Percentiles rank a stretch among this genome's conserved stretches.
Conservation (phyloP, 192 early-diverging fungal species). For the Lobosporangium transversale region DNA sequence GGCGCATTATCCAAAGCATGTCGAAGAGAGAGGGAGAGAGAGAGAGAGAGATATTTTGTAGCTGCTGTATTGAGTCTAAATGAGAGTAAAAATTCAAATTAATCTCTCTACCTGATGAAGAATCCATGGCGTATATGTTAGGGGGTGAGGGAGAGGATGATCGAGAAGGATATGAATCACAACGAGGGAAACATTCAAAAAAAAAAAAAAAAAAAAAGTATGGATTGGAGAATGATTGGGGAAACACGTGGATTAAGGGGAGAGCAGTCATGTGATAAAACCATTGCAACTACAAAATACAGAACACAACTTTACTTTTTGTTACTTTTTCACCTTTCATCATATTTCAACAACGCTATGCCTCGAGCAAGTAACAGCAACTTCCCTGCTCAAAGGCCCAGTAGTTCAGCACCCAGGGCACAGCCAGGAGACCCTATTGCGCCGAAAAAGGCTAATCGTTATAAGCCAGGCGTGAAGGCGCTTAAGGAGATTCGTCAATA, state of each 20-base stretch:
- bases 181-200: too few relatives aligned
- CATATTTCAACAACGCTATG: too few relatives aligned
- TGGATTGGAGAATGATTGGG: constrained; percentile 12
- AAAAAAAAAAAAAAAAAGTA: constrained; percentile 17
- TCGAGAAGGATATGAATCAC: constrained; percentile 24
- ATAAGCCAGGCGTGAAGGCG: constrained; percentile 81
- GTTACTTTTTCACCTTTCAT: too few relatives aligned
- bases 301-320: too few relatives aligned
- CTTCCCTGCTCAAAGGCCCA: constrained; percentile 6
- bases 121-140: constrained; percentile 17
- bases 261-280: background rate
- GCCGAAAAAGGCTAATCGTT: constrained; percentile 56
- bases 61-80: background rate
- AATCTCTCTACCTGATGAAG: constrained; percentile 29
- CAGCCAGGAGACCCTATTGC: constrained; percentile 22
- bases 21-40: too few relatives aligned
- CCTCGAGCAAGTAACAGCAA: background rate
- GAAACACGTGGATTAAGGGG: background rate
- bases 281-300: too few relatives aligned
- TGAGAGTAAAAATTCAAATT: background rate
- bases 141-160: constrained; percentile 12
- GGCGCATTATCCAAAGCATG: too few relatives aligned
- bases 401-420: constrained; percentile 1
- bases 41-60: background rate
- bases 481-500: constrained; percentile 86